Evolutionary conservation across 2,329 filamentous ascomycete genomes (phyloP).

Genomic region (Phaeosphaeriaceae sp.): DNA sequence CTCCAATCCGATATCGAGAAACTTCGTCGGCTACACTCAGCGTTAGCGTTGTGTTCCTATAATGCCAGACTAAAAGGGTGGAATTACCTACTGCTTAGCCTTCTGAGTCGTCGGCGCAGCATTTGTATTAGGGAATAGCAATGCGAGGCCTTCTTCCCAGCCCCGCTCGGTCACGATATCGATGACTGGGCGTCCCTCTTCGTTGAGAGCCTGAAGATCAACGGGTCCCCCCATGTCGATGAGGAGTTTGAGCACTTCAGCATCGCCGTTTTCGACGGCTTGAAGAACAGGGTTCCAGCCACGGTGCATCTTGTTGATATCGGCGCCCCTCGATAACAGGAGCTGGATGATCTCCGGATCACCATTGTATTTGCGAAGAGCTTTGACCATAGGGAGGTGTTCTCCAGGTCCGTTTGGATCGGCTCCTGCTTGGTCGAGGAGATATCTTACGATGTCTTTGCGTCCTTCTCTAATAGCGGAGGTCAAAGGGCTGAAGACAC

Average conservation of each 20-base stretch:
- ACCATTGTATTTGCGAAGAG: constrained; percentile 66
- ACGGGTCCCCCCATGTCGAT: constrained; percentile 44
- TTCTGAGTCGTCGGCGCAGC: constrained; percentile 15
- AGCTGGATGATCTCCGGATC: constrained; percentile 68
- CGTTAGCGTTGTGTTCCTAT: not conserved
- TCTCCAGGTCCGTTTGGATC: constrained; percentile 73
- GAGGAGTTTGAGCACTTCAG: constrained; percentile 39
- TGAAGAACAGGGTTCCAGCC: constrained; percentile 46
- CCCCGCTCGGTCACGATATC: constrained; percentile 46
- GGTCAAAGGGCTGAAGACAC: constrained; percentile 74
- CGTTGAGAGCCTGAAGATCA: constrained; percentile 39
- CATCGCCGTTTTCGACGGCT: constrained; percentile 46
- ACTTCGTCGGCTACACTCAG: constrained; percentile 13
- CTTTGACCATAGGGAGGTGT: constrained; percentile 74
- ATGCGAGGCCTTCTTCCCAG: constrained; percentile 44
- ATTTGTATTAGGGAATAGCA: constrained; percentile 43
- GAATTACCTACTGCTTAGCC: constrained; percentile 37
- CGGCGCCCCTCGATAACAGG: constrained; percentile 68
- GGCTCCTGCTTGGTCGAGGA: constrained; percentile 67
- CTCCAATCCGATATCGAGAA: constrained; percentile 28
- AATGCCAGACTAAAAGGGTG: not conserved
- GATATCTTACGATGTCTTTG: constrained; percentile 66
- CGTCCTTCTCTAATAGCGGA: constrained; percentile 70
- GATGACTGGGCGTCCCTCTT: constrained; percentile 37
- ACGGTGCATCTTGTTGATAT: constrained; percentile 65